Evolutionary conservation across 148 eudicot genomes (phyloP), one percentile per base, ranked within the genome.

Genomic region (Diospyros kaki): DNA sequence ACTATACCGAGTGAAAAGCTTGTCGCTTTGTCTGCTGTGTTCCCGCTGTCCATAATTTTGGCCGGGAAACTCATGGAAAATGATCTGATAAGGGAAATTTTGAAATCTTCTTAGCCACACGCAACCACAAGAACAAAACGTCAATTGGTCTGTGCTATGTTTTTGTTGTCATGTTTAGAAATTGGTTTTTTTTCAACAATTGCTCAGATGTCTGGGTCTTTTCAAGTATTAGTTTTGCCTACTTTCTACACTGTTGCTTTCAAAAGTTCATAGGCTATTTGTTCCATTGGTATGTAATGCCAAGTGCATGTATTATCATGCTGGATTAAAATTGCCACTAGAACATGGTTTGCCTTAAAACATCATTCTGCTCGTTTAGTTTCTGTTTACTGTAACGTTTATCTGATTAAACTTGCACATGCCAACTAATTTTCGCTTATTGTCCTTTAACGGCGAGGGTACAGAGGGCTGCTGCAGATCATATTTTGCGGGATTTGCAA

Each of bases 391-490:
- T 9, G 7, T 44, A 7, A 44, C 44, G 53, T 72, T 46, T 4
- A 55, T 70, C 2, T 55, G 40, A 15, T 44, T 73, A 8, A 41
- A 46, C 59, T 51, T 73, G 28, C 17, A 50, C 0, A 17, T 2
- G 40, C 54, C 43, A 17, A 48, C 8, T 48, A 28, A 28, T 63
- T 61, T 38, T 62, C 39, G 0, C 9, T 73, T 64, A 0, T 54
- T 73, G 7, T 42, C 56, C 12, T 46, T 58, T 14, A 68, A 38
- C 44, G 42, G 58, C 76, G 72, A 65, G 74, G 60, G 65, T 50
- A 44, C 90, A 95, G 98, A 95, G 98, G 87, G 78, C 94, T 61
- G 94, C 97, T 28, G 98, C 98, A 5, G 97, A 95, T 68, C 94
- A 85, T 81, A 92, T 95, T 67, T 81, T 95, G 80, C 92, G 97